Evolutionary conservation across 441 rosid species (phyloP).

Genomic region (Aleurites moluccanus): DNA sequence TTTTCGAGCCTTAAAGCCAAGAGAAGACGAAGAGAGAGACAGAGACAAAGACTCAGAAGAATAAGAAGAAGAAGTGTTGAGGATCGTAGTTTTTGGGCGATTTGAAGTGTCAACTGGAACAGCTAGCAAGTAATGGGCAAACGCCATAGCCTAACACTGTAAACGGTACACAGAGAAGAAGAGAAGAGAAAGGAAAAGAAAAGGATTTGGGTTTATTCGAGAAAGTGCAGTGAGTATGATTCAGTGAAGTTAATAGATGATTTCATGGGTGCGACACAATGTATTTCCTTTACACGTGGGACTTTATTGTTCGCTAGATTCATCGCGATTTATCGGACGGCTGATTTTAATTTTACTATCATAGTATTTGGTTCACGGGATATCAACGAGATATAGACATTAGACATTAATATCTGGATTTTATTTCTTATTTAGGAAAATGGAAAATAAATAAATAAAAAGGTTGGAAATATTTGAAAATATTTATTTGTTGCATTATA

Average conservation of each 20-base stretch:
- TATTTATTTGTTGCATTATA: too few relatives aligned
- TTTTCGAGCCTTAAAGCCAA: slow-evolving; percentile 33
- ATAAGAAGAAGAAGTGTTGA: slow-evolving; percentile 21
- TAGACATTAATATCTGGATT: too few relatives aligned
- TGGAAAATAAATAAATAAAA: too few relatives aligned
- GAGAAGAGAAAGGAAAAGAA: not conserved
- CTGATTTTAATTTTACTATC: not conserved
- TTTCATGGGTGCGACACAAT: slow-evolving; percentile 12
- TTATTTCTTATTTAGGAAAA: too few relatives aligned
- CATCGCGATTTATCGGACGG: not conserved
- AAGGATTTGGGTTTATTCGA: slow-evolving; percentile 1
- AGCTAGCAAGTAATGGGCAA: slow-evolving; percentile 49
- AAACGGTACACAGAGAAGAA: not conserved
- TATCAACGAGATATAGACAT: not conserved
- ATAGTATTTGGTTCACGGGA: not conserved
- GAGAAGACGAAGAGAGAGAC: slow-evolving; percentile 26
- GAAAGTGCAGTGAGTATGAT: slow-evolving; percentile 5
- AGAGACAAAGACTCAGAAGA: slow-evolving; percentile 22
- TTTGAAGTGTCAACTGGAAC: slow-evolving; percentile 42
- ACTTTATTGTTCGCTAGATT: not conserved
- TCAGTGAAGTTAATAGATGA: not conserved
- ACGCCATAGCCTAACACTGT: slow-evolving; percentile 47
- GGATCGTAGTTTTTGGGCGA: slow-evolving; percentile 25
- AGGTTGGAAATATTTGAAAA: too few relatives aligned
- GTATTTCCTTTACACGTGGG: slow-evolving; percentile 15